A percentile compares a stretch with the other conserved stretches of the same genome.
Evolutionary conservation across 2,329 filamentous ascomycete genomes (phyloP).

Genomic region (Clonostachys solani): DNA sequence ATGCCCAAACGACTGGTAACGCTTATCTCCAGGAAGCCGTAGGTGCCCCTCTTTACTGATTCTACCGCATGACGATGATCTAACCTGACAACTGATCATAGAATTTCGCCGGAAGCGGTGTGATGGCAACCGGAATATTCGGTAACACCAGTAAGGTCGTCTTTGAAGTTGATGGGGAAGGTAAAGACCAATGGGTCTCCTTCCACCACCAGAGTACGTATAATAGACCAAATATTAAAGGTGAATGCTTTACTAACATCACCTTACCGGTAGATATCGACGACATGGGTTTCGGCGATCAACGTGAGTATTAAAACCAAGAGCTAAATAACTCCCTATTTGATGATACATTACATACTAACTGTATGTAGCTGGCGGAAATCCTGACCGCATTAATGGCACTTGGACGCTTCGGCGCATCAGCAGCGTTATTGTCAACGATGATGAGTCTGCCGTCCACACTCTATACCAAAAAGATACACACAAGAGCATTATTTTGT

Average conservation of each 20-base stretch:
- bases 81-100: conserved; percentile 11
- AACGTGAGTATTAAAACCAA: conserved; percentile 21
- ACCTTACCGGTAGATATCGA: conserved; percentile 34
- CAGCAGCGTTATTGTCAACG: conserved; percentile 56
- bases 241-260: background rate
- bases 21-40: conserved; percentile 46
- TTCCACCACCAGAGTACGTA: conserved; percentile 47
- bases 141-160: conserved; percentile 47
- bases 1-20: conserved; percentile 34
- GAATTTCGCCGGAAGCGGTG: conserved; percentile 36
- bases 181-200: conserved; percentile 47
- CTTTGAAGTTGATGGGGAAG: conserved; percentile 40
- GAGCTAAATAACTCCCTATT: background rate
- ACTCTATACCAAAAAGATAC: conserved; percentile 46
- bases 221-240: fast-evolving
- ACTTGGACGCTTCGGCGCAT: conserved; percentile 56
- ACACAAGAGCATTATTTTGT: conserved; percentile 54
- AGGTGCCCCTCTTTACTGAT: conserved; percentile 1
- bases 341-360: background rate
- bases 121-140: conserved; percentile 45
- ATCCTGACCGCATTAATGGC: conserved; percentile 55
- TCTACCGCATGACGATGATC: background rate
- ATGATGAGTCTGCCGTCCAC: conserved; percentile 34
- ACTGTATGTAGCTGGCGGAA: conserved; percentile 32
- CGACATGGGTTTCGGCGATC: conserved; percentile 56